phyloP scores from a whole-genome alignment of 306 rosid genomes.

The Boehmeria nivea region DNA sequence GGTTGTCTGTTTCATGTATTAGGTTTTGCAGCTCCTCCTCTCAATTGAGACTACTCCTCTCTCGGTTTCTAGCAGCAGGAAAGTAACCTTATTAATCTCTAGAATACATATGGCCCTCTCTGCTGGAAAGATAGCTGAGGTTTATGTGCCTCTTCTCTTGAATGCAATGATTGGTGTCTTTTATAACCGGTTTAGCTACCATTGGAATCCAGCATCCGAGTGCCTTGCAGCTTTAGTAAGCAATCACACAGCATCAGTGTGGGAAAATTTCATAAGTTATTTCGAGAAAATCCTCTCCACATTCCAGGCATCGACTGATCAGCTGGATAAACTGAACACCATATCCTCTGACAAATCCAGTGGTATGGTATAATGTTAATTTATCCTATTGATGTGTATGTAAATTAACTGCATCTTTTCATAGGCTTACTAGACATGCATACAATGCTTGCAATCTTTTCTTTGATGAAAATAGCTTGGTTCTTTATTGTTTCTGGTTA shows the following conservation, averaged over 20 bases:
- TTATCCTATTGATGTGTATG: neutral
- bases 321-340: conserved; percentile 25
- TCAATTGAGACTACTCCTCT: conserved; percentile 68
- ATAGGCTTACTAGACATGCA: no score
- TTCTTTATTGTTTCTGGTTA: no score
- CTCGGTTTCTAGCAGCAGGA: conserved; percentile 67
- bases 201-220: conserved; percentile 74
- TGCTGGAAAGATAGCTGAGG: conserved; percentile 50
- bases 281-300: conserved; percentile 40
- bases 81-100: conserved; percentile 59
- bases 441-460: no score
- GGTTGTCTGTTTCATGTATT: conserved; percentile 35
- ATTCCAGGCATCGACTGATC: conserved; percentile 34
- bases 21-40: conserved; percentile 69
- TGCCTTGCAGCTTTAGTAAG: conserved; percentile 70
- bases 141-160: conserved; percentile 60
- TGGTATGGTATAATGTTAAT: conserved; percentile 40
- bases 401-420: no score
- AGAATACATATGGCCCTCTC: conserved; percentile 69
- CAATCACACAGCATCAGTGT: conserved; percentile 39
- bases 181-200: conserved; percentile 63
- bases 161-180: conserved; percentile 67
- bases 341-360: conserved; percentile 29
- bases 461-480: no score
- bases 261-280: conserved; percentile 50